A percentile compares a stretch with the other conserved stretches of the same genome.
Evolutionary conservation across 768 basidiomycete species (phyloP).

Genomic region (Postia placenta): DNA sequence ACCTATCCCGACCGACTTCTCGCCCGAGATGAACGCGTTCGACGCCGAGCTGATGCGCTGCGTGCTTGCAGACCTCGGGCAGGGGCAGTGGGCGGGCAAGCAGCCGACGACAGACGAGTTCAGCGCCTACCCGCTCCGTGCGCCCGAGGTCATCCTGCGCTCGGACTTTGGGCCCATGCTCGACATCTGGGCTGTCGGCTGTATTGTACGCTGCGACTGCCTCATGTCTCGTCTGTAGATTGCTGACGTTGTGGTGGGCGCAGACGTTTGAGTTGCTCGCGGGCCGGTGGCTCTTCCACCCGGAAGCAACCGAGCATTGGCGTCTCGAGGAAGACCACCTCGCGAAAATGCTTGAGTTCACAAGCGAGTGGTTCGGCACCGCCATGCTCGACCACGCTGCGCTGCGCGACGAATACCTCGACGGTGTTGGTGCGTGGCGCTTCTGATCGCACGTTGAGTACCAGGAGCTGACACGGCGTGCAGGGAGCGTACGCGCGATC

Average conservation of each 20-base stretch:
- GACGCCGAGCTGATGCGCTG: slow-evolving; percentile 10
- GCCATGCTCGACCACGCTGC: slow-evolving; percentile 13
- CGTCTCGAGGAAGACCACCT: slow-evolving; percentile 25
- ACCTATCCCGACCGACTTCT: slow-evolving; percentile 12
- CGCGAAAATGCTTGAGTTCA: slow-evolving; percentile 25
- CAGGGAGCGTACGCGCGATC: slow-evolving; percentile 5
- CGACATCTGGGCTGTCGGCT: slow-evolving; percentile 28
- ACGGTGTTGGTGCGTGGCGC: slow-evolving; percentile 4
- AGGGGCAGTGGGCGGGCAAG: slow-evolving; percentile 17
- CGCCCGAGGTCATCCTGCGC: slow-evolving; percentile 23
- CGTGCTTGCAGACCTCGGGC: slow-evolving; percentile 15
- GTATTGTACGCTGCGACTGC: slow-evolving; percentile 23
- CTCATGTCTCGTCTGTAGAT: neutral
- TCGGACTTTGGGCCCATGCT: slow-evolving; percentile 16
- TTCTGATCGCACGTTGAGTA: neutral
- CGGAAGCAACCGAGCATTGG: slow-evolving; percentile 13
- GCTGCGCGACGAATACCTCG: slow-evolving; percentile 3
- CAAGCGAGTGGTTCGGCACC: slow-evolving; percentile 18
- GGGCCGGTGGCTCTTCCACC: slow-evolving; percentile 20
- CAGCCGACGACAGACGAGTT: slow-evolving; percentile 15
- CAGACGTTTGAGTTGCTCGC: slow-evolving; percentile 21
- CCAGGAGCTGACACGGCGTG: slow-evolving; percentile 3
- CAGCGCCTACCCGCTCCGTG: slow-evolving; percentile 18
- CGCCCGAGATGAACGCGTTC: slow-evolving; percentile 10
- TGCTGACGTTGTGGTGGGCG: neutral